Evolutionary conservation across 768 basidiomycete genomes (phyloP), one percentile per base, ranked within the genome.

Genomic region (Gymnopilus junonius): DNA sequence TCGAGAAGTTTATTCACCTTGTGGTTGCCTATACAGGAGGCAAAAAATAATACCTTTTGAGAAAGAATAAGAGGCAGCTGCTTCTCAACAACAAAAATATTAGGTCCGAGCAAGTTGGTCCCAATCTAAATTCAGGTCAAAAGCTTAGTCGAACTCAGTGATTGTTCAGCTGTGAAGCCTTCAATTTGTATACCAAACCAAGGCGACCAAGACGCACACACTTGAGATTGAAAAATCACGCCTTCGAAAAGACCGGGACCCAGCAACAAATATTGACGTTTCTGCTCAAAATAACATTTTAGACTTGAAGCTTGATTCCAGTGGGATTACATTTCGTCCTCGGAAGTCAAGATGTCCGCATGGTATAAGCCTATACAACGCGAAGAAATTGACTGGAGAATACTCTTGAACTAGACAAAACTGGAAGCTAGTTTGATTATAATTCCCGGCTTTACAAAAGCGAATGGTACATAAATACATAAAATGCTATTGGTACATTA

Each of bases 401-500:
- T 14, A 35, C 11, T 14, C 15, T 12, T 10, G 15, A 35, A 39
- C 14, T 12, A 5, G 17, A 39, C 37, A 12, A 1, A 10, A 5
- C 2, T 15, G 12, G 37, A 39, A 4, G 12, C 20, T 32, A 10
- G 12, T 8, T 7, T 51, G 21, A 35, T 39, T 14, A 40, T 8
- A 11, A 35, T 31, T 11, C 17, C 43, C 25, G 21, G 25, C 15
- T 45, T 61, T 34, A 31, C 43, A 35, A 40, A 55, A 42, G 29
- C 8, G 32, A 20, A 25, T 32, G 58, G 54, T 48, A 63, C 37
- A 64, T 65, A 66, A 54, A 61, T 66, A 61, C 62, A 63, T 53
- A 23, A 54, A 54, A 45, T 66, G 17, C 57, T 65, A 62, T 46
- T 48, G 31, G 31, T 67, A 67, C 66, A 67, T 60, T 67, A 62